Percentiles rank a stretch among this genome's conserved stretches.
These are phyloP conservation scores for Tanacetum coccineum DNA, from an alignment of 129 eudicot species.

Conservation along the genomic window DNA sequence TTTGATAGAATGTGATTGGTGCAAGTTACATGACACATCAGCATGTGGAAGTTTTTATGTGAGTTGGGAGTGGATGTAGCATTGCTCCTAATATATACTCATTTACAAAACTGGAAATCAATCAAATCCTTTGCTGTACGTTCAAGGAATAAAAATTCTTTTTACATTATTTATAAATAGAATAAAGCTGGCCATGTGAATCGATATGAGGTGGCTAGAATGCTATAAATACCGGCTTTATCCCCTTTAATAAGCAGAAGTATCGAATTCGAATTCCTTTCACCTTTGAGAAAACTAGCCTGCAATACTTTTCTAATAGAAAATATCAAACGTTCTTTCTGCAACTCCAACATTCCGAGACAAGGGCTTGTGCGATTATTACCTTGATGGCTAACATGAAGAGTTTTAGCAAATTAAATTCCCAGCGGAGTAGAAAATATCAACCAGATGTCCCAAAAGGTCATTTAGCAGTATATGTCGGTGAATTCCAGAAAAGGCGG, in stretches of 20 bases:
- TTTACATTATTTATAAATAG: too few relatives aligned
- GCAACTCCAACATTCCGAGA: too few relatives aligned
- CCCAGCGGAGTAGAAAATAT: slow-evolving; percentile 3
- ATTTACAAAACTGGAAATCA: too few relatives aligned
- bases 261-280: too few relatives aligned
- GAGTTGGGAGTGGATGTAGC: too few relatives aligned
- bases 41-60: too few relatives aligned
- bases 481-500: slow-evolving; percentile 18
- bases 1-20: too few relatives aligned
- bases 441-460: slow-evolving; percentile 24
- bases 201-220: neutral
- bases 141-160: too few relatives aligned
- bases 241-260: neutral
- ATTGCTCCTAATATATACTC: too few relatives aligned
- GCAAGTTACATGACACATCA: too few relatives aligned
- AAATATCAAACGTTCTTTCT: neutral
- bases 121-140: too few relatives aligned
- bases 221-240: slow-evolving; percentile 16
- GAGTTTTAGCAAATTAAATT: slow-evolving; percentile 17
- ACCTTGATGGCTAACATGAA: slow-evolving; percentile 2
- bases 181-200: slow-evolving; percentile 8
- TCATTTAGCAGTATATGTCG: slow-evolving; percentile 29
- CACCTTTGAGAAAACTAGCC: neutral
- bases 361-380: slow-evolving; percentile 15
- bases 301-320: neutral